phyloP scores from a whole-genome alignment of 2,329 filamentous ascomycete species.

The Sphaerulina populicola region DNA sequence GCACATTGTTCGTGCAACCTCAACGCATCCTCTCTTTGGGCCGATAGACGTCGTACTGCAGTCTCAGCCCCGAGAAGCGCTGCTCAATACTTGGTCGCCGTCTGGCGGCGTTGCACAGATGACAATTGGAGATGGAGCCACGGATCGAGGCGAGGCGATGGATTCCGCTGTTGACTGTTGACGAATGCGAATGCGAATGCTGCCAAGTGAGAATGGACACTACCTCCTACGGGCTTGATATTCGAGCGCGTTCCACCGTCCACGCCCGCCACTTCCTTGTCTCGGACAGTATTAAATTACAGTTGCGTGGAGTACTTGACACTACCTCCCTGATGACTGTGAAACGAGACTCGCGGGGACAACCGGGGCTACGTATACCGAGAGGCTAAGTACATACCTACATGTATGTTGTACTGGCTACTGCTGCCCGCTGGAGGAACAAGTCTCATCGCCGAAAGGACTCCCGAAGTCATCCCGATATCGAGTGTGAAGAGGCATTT shows the following conservation, averaged over 20 bases:
- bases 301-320: neutral
- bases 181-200: slow-evolving; percentile 2
- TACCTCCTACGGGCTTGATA: neutral
- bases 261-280: neutral
- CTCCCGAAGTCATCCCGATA: slow-evolving; percentile 1
- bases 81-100: slow-evolving; percentile 1
- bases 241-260: neutral
- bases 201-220: neutral
- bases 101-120: slow-evolving; percentile 1
- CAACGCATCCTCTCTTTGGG: slow-evolving; percentile 1
- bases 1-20: slow-evolving; percentile 4
- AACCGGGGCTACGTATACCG: neutral
- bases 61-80: slow-evolving; percentile 4
- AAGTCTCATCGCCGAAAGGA: neutral
- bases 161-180: neutral
- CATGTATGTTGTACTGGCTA: too few species aligned
- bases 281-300: neutral
- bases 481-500: slow-evolving; percentile 1
- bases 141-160: neutral
- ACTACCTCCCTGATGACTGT: too few species aligned
- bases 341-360: neutral
- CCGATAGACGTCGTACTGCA: slow-evolving; percentile 8
- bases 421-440: too few species aligned
- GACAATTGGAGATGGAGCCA: neutral
- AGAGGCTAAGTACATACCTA: too few species aligned